Conservation (phyloP, 345 rosid genomes). For the Moricandia moricandioides region DNA sequence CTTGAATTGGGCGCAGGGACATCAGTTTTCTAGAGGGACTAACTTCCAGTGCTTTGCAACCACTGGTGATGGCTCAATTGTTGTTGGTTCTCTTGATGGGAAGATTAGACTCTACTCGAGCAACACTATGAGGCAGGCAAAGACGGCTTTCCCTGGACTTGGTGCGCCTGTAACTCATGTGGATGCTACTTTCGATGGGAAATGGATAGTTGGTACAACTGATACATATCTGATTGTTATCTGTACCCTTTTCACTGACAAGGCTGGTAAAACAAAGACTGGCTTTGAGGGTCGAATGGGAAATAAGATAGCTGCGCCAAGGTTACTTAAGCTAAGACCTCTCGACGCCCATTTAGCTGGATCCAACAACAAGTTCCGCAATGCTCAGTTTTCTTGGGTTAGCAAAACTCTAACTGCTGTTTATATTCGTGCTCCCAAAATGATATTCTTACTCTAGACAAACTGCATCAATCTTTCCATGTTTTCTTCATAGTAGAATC, state of each 20-base stretch:
- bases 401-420: constrained; percentile 26
- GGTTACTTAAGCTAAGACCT: constrained; percentile 85
- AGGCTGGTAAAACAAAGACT: constrained; percentile 80
- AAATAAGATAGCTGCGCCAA: constrained; percentile 90
- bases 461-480: neutral
- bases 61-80: constrained; percentile 98
- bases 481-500: neutral
- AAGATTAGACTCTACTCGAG: constrained; percentile 86
- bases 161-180: constrained; percentile 95
- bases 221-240: constrained; percentile 89
- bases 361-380: constrained; percentile 72
- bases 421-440: neutral
- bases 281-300: constrained; percentile 99
- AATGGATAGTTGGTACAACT: constrained; percentile 97
- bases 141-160: constrained; percentile 97
- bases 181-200: constrained; percentile 96
- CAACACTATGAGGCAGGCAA: constrained; percentile 94
- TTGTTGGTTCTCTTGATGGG: constrained; percentile 95
- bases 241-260: constrained; percentile 82
- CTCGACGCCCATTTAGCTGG: constrained; percentile 91
- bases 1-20: constrained; percentile 90
- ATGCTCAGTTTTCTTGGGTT: constrained; percentile 98
- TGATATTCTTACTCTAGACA: neutral
- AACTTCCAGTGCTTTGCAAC: constrained; percentile 97
- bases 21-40: constrained; percentile 98